Evolutionary conservation across 257 asterid species (phyloP).

Genomic region (Eustoma russellianum): DNA sequence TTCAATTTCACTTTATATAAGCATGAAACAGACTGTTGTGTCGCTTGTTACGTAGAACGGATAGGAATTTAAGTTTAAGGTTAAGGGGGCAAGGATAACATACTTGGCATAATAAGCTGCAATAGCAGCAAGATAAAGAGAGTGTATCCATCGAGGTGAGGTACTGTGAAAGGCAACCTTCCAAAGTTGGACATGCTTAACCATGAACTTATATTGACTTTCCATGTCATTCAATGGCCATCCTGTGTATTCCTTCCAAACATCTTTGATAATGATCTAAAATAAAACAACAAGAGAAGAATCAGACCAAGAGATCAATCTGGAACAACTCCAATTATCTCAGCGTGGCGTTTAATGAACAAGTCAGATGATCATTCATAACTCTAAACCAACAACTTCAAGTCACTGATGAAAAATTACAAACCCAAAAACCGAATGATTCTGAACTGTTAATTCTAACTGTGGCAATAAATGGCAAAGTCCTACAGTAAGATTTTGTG

Average conservation of each 20-base stretch:
- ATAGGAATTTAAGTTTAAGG: background rate
- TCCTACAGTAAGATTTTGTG: no score
- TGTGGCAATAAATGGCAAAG: no score
- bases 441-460: no score
- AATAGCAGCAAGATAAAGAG: conserved; percentile 78
- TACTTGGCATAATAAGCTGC: conserved; percentile 96
- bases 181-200: conserved; percentile 94
- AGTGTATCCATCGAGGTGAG: conserved; percentile 93
- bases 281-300: background rate
- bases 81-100: background rate
- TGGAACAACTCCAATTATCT: no score
- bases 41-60: background rate
- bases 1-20: no score
- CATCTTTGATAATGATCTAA: conserved; percentile 84
- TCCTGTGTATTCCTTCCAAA: conserved; percentile 92
- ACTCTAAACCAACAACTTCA: no score
- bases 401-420: no score
- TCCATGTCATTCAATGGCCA: conserved; percentile 98
- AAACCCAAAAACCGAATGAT: no score
- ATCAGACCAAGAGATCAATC: background rate
- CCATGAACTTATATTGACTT: conserved; percentile 92
- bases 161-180: conserved; percentile 85
- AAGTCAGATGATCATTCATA: no score
- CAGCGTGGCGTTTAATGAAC: no score
- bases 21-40: no score